phyloP scores from a whole-genome alignment of 2,329 filamentous ascomycete species.

The Mycocentrospora acerina region DNA sequence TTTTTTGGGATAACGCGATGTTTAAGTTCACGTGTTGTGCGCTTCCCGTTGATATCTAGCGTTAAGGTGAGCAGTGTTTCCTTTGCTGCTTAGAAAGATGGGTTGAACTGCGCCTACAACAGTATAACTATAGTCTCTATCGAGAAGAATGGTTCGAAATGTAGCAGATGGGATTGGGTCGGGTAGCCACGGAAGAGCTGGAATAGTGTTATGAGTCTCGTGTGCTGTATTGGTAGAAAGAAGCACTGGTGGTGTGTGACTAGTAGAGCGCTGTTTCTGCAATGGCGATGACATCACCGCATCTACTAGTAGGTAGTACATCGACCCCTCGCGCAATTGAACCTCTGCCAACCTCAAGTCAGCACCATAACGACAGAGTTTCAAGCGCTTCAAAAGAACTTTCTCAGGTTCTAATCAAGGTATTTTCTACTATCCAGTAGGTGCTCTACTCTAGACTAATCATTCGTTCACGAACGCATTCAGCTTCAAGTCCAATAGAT shows the following conservation, averaged over 20 bases:
- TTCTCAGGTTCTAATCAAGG: constrained; percentile 9
- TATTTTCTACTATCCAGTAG: constrained; percentile 2
- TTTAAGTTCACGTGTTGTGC: too few relatives aligned
- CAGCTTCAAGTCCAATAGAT: constrained; percentile 17
- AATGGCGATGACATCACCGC: constrained; percentile 23
- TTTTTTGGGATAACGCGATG: too few relatives aligned
- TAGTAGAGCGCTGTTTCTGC: constrained; percentile 18
- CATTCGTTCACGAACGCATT: not conserved
- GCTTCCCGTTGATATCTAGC: too few relatives aligned
- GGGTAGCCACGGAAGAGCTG: too few relatives aligned
- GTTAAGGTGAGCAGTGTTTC: too few relatives aligned
- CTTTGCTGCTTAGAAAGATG: too few relatives aligned
- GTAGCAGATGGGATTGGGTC: too few relatives aligned
- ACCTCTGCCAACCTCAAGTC: constrained; percentile 12
- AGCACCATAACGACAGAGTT: constrained; percentile 11
- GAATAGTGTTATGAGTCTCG: too few relatives aligned
- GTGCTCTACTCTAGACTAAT: constrained; percentile 5
- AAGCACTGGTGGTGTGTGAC: constrained; percentile 2
- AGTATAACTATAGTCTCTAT: too few relatives aligned
- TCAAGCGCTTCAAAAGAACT: constrained; percentile 11
- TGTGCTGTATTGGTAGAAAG: too few relatives aligned
- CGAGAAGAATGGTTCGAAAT: too few relatives aligned
- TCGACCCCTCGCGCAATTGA: constrained; percentile 9
- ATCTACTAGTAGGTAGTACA: constrained; percentile 13
- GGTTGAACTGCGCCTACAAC: too few relatives aligned